Evolutionary conservation across 1,139 yeast genomes (phyloP).

Genomic region (Sugiyamaella xylanicola): DNA sequence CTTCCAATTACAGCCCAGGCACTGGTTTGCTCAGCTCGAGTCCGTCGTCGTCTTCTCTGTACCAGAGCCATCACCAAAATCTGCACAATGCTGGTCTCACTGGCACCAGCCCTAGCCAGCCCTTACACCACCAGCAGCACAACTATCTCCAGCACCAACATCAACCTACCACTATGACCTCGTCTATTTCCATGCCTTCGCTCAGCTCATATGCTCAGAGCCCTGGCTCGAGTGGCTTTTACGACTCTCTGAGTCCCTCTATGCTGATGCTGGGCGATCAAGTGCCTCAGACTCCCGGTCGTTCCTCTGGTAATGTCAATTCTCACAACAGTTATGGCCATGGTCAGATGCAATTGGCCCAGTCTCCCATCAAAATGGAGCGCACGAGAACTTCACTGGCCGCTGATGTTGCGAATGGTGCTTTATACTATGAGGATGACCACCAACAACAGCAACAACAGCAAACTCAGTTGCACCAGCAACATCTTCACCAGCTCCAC

Average conservation of each 20-base stretch:
- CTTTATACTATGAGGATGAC: slow-evolving; percentile 9
- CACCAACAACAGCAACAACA: background rate
- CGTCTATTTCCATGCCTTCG: slow-evolving; percentile 15
- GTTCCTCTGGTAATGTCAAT: background rate
- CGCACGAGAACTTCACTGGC: slow-evolving; percentile 16
- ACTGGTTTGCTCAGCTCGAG: background rate
- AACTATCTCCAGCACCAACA: background rate
- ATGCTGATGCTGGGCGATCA: slow-evolving; percentile 20
- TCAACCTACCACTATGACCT: slow-evolving; percentile 7
- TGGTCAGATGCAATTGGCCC: slow-evolving; percentile 9
- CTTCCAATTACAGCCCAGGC: slow-evolving; percentile 8
- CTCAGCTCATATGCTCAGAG: slow-evolving; percentile 2
- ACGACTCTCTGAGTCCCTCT: slow-evolving; percentile 17
- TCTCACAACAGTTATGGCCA: too few relatives aligned
- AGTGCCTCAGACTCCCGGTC: slow-evolving; percentile 4
- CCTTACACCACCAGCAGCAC: background rate
- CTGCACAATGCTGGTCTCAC: slow-evolving; percentile 1
- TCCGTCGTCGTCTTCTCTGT: slow-evolving; percentile 2
- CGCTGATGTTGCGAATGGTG: background rate
- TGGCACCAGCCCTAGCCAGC: background rate
- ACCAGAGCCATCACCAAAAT: slow-evolving; percentile 3
- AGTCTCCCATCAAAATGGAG: slow-evolving; percentile 18
- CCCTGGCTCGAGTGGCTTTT: background rate
- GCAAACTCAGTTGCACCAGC: background rate
- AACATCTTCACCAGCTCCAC: slow-evolving; percentile 5